phyloP scores from a whole-genome alignment of 345 rosid genomes.

The Erysimum cheiranthoides region DNA sequence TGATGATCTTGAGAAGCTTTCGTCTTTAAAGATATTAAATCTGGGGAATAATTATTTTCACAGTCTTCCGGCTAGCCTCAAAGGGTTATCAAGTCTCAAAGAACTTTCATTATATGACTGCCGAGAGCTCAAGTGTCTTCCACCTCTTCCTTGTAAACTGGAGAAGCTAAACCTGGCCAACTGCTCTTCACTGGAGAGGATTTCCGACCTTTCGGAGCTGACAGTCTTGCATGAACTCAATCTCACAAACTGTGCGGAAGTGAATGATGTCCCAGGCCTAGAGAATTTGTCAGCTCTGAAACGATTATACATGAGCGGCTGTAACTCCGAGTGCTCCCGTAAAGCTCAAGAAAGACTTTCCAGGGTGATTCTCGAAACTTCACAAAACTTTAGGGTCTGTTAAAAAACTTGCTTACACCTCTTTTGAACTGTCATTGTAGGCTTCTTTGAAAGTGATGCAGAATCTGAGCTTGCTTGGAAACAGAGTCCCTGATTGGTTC shows the following conservation, averaged over 20 bases:
- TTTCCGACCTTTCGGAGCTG: conserved; percentile 32
- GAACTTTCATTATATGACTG: conserved; percentile 40
- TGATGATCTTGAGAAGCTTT: conserved; percentile 34
- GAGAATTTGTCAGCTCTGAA: conserved; percentile 18
- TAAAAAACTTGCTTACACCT: conserved; percentile 10
- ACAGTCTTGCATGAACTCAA: conserved; percentile 9
- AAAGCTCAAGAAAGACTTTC: conserved; percentile 30
- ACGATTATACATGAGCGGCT: conserved; percentile 35
- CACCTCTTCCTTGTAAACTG: conserved; percentile 34
- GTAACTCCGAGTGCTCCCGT: conserved; percentile 14
- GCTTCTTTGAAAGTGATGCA: conserved; percentile 51
- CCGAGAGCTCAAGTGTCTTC: conserved; percentile 43
- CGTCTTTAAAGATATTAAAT: conserved; percentile 15
- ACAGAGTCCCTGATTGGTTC: conserved; percentile 64
- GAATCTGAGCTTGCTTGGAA: conserved; percentile 65
- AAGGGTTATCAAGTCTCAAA: conserved; percentile 28
- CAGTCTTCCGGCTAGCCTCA: conserved; percentile 35
- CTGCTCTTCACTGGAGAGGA: conserved; percentile 37
- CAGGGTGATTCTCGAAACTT: conserved; percentile 7
- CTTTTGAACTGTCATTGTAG: conserved; percentile 37
- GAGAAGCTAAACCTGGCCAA: conserved; percentile 38
- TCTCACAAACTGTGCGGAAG: conserved; percentile 38
- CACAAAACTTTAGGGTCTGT: not conserved
- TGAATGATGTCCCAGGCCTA: conserved; percentile 39
- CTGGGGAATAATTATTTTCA: conserved; percentile 38